Percentiles rank a stretch among this genome's conserved stretches.
These are phyloP conservation scores for Penicillium sp. DNA, from an alignment of 2,329 filamentous ascomycete species.

Conservation along the genomic window DNA sequence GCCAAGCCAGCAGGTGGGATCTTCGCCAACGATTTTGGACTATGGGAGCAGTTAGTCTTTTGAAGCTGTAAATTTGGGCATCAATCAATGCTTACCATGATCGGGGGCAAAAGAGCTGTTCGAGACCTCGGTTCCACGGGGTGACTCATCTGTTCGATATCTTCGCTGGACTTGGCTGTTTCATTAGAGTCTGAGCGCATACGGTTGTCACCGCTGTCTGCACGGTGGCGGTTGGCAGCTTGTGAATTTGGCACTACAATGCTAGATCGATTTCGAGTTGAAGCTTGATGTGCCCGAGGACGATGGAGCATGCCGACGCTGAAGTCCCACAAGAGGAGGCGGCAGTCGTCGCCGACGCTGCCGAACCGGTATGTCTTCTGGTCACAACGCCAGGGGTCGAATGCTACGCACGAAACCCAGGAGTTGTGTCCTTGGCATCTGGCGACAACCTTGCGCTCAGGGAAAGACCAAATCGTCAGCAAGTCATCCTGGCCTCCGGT, in stretches of 20 bases:
- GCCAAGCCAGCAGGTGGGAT: conserved; percentile 85
- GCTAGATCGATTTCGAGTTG: conserved; percentile 39
- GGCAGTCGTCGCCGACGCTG: conserved; percentile 90
- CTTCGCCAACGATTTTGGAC: conserved; percentile 79
- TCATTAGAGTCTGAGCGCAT: conserved; percentile 69
- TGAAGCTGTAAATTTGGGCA: neutral
- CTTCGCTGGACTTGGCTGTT: conserved; percentile 44
- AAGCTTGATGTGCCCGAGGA: conserved; percentile 62
- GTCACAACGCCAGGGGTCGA: conserved; percentile 96
- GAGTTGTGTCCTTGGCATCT: conserved; percentile 93
- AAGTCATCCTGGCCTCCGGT: conserved; percentile 95
- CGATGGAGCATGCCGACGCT: conserved; percentile 93
- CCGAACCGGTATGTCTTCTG: conserved; percentile 94
- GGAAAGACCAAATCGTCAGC: conserved; percentile 90
- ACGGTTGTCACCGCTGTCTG: conserved; percentile 58
- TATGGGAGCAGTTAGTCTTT: conserved; percentile 34
- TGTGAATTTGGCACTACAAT: conserved; percentile 27
- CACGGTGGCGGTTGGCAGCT: conserved; percentile 57
- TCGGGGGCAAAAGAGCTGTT: conserved; percentile 83
- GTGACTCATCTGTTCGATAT: conserved; percentile 65
- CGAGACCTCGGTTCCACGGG: conserved; percentile 78
- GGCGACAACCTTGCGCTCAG: conserved; percentile 79
- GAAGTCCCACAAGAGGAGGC: conserved; percentile 93
- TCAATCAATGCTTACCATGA: conserved; percentile 64
- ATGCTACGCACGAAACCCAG: conserved; percentile 90